Evolutionary conservation across 805 yeast genomes (phyloP).

Genomic region (Saturnispora serradocipensis): DNA sequence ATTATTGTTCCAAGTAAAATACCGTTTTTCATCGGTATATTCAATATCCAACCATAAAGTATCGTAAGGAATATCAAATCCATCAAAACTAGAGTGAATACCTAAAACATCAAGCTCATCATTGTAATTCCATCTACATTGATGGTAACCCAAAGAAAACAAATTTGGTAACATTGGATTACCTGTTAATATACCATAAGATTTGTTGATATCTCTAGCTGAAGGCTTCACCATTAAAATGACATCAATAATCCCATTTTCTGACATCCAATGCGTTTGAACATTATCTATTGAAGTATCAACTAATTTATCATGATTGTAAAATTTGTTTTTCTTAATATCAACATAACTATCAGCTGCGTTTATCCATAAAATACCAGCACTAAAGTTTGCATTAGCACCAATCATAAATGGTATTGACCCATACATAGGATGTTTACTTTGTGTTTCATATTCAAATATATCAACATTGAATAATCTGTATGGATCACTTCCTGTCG

Average conservation of each 20-base stretch:
- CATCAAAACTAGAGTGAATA: slow-evolving; percentile 63
- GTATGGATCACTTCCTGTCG: slow-evolving; percentile 62
- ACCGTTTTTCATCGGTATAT: slow-evolving; percentile 77
- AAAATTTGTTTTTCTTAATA: slow-evolving; percentile 33
- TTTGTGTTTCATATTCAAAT: slow-evolving; percentile 80
- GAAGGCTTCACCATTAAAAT: slow-evolving; percentile 52
- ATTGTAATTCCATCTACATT: slow-evolving; percentile 95
- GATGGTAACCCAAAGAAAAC: slow-evolving; percentile 85
- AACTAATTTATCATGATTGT: slow-evolving; percentile 6
- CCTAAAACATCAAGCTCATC: slow-evolving; percentile 78
- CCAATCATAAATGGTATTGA: slow-evolving; percentile 83
- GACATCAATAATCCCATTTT: slow-evolving; percentile 75
- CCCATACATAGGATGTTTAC: slow-evolving; percentile 90
- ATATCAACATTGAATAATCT: slow-evolving; percentile 89
- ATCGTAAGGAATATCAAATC: slow-evolving; percentile 71
- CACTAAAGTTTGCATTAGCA: slow-evolving; percentile 43
- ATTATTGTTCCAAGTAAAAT: slow-evolving; percentile 81
- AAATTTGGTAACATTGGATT: slow-evolving; percentile 61
- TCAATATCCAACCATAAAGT: slow-evolving; percentile 93
- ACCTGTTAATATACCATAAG: slow-evolving; percentile 69
- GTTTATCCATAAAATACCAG: slow-evolving; percentile 86
- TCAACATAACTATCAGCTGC: slow-evolving; percentile 90
- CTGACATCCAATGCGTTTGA: slow-evolving; percentile 87
- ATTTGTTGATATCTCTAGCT: slow-evolving; percentile 44
- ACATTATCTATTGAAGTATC: slow-evolving; percentile 11